Evolutionary conservation across 495 filamentous ascomycete genomes (phyloP), one percentile per base, ranked within the genome.

Genomic region (Talaromyces stipitatus): DNA sequence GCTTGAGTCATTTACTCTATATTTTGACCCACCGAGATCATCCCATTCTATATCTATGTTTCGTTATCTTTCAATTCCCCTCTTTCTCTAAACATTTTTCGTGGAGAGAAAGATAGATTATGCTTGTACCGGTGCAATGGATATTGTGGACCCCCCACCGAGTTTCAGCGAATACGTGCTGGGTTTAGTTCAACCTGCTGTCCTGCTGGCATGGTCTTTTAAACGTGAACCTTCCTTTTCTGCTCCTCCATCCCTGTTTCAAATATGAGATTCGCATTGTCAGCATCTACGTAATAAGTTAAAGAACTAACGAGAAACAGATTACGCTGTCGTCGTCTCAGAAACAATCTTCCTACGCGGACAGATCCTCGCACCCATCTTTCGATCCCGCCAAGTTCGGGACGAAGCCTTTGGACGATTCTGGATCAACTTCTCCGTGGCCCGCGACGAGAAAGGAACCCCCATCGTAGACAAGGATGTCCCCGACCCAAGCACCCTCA

Each of bases 321-420:
- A 69, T 58, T 73, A 75, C 24, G 33, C 69, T 8, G 61, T 59
- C 12, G 66, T 69, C 22, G 70, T 67, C 47, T n/a, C 61, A 3
- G 70, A 72, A 54, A 64, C 66, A 5, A 57, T 75, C 29, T 66
- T 74, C 36, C 58, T 61, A n/a, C 60, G 61, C 0, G 72, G 72
- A 11, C 66, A 73, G 43, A 24, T 73, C 41, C 65, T 77, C 9
- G 72, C 72, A 2, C 74, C 74, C 1, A 52, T 75, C 47, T 61
- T 69, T 3, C 66, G 69, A 24, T 60, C 69, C 2, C 9, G 27
- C 2, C 56, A 59, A 58, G 58, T 77, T 1, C 73, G 73, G 16
- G 72, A 75, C 41, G 72, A 76, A 60, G 70, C 74, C 7, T 77
- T 77, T 58, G 67, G 69, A 12, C 64, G 63, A 26, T 77, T 77